Evolutionary conservation across 306 rosid genomes (phyloP).

Genomic region (Psophocarpus tetragonolobus): DNA sequence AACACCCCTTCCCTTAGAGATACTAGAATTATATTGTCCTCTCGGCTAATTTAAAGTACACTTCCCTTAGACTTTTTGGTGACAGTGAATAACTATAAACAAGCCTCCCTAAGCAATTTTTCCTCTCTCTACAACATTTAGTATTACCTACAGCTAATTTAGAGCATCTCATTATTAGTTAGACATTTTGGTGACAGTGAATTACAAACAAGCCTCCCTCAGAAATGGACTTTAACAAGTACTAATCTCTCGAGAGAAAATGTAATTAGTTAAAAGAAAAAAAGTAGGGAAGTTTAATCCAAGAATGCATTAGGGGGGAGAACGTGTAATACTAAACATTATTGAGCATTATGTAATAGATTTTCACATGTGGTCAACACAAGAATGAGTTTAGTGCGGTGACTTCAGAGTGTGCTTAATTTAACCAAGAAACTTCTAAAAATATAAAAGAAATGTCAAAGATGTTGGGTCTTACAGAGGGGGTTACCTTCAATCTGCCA

Average conservation of each 20-base stretch:
- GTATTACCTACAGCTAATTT: not conserved
- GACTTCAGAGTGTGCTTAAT: not conserved
- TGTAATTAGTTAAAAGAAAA: not conserved
- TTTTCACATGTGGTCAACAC: not conserved
- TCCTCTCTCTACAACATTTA: not conserved
- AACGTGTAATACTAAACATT: not conserved
- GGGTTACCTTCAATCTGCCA: too few species aligned
- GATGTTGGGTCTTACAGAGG: too few species aligned
- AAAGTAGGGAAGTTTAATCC: not conserved
- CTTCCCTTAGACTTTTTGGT: not conserved
- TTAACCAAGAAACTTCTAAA: not conserved
- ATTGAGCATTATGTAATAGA: not conserved
- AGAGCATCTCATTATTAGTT: not conserved
- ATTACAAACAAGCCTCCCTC: too few species aligned
- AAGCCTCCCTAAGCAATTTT: not conserved
- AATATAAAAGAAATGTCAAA: not conserved
- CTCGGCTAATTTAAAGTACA: not conserved
- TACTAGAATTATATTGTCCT: not conserved
- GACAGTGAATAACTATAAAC: not conserved
- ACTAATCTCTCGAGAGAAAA: not conserved
- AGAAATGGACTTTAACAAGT: not conserved
- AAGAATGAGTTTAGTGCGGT: constrained; percentile 3
- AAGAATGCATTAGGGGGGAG: not conserved
- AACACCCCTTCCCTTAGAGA: not conserved
- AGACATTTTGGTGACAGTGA: too few species aligned